Evolutionary conservation across 164 flowering plant species (phyloP), one percentile per base, ranked within the genome.

Genomic region (Annona squamosa): DNA sequence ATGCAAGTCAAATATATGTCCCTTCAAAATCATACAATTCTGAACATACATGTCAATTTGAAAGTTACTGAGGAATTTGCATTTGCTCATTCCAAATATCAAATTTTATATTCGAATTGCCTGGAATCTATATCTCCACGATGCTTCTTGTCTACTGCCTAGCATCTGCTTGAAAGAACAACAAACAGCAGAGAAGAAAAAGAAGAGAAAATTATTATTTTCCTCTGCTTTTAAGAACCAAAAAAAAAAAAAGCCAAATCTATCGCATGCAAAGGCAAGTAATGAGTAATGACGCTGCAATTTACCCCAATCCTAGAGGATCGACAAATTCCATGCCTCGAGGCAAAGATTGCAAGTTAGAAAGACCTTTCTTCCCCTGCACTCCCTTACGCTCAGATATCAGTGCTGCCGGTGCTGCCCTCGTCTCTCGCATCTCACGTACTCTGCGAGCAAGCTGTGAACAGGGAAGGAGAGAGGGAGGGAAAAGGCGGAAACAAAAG

Each of bases 251-350:
- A 52, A 52, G 13, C 13, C 3, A 52, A 9, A 52, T 52, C 37
- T 26, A 26, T 26, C 37, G 59, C 59, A 52, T 52, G 59, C 59
- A 52, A 52, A 66, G 43, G 68, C 46, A 66, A 66, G 46, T 42
- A 41, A 42, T 66, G 45, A 9, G 48, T 6, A 72, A 64, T 10
- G 65, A 57, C 7, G 65, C 37, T 73, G 45, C 76, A 73, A 19
- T 37, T 83, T 86, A 95, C 99, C 99, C 99, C 57, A 93, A 77
- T 76, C 97, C 97, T n/a, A 95, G 88, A 64, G 99, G 99, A 89
- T 95, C 99, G 57, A 95, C 77, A 75, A 91, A 93, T 78, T 95
- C 99, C 90, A 95, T 88, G 75, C 99, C 99, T 48, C 98, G 90
- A 64, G 98, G 91, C 75, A 95, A 84, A 2, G 99, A 95, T 77